Conservation (phyloP, 2,329 filamentous ascomycete genomes). For the Fusarium mundagurra region DNA sequence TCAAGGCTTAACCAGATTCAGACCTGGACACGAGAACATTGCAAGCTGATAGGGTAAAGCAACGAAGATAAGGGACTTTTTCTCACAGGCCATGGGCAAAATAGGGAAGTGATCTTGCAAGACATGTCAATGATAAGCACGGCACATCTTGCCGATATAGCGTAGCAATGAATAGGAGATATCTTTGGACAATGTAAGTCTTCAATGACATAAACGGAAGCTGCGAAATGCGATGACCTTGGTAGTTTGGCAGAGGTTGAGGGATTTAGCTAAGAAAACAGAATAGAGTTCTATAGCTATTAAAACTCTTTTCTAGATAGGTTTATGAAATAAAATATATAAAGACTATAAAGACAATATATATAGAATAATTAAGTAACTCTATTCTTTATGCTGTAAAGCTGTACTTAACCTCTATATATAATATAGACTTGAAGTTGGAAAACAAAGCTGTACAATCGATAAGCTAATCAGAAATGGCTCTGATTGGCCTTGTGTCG, state of each 20-base stretch:
- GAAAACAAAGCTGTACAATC: neutral
- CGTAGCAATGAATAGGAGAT: neutral
- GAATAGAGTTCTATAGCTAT: too few species aligned
- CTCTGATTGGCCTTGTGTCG: fast-evolving
- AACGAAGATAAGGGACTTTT: neutral
- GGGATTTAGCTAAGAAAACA: neutral
- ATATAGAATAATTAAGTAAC: too few species aligned
- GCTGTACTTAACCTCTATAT: fast-evolving
- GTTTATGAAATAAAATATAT: fast-evolving
- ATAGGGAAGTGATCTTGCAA: neutral
- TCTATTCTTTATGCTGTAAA: too few species aligned
- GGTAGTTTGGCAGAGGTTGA: fast-evolving
- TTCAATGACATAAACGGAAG: neutral
- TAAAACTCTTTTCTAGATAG: fast-evolving
- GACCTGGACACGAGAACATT: fast-evolving
- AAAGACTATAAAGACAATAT: too few species aligned
- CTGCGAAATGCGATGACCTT: neutral
- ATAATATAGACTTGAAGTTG: too few species aligned
- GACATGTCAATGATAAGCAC: neutral
- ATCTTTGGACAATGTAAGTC: neutral
- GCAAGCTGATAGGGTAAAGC: neutral
- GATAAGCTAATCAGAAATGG: too few species aligned
- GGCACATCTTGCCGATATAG: neutral
- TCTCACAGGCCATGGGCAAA: neutral
- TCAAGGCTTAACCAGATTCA: neutral